Base-by-base conservation (phyloP, 352 stramenopile species). In the Globisporangium nagaii region DNA sequence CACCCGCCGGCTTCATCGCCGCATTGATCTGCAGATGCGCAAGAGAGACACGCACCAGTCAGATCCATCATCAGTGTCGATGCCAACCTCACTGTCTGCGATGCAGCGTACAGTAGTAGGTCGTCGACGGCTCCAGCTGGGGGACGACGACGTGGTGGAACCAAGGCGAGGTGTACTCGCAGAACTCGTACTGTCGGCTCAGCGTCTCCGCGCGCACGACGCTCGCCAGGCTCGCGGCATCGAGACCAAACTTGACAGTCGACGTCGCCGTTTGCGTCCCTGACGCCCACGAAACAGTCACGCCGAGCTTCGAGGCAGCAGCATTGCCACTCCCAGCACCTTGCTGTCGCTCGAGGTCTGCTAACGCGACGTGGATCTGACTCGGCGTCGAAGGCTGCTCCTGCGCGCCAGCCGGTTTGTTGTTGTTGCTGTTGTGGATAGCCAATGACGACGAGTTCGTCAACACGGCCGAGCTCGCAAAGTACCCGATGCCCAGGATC, bases 111-210 rank as follows among this genome's bases (percentile, higher is more conserved):
- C 83, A 95, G 32, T 75, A 93, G 65, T 93, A 93, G 19, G 55
- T 73, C 32, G 70, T 85, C 20, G 63, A 67, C 2, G 80, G 69
- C 13, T 53, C 35, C 15, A 96, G 56, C 28, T 65, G 61, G 20
- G 71, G 60, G 25, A 94, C 72, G 3, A 66, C 65, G 31, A 92
- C 84, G 52, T 90, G 77, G 59, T 96, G 86, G 9, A 91, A 59
- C 58, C 72, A 91, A 6, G 78, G 78, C 4, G 80, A 93, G 13
- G 61, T 75, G 63, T 94, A 96, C 22, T 78, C 60, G 63, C 82
- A 91, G 58, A 90, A 93, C 46, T 68, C 32, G 58, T 95, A 95
- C 58, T 83, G 75, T 48, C 73, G 39, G 34, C 71, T 71, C 9
- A 68, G 56, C 9, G 51, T 43, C 13, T 68, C 39, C 0, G 65